These are phyloP conservation scores for Candida endomychidarum DNA, from an alignment of 805 yeast genomes.

Conservation along the genomic window DNA sequence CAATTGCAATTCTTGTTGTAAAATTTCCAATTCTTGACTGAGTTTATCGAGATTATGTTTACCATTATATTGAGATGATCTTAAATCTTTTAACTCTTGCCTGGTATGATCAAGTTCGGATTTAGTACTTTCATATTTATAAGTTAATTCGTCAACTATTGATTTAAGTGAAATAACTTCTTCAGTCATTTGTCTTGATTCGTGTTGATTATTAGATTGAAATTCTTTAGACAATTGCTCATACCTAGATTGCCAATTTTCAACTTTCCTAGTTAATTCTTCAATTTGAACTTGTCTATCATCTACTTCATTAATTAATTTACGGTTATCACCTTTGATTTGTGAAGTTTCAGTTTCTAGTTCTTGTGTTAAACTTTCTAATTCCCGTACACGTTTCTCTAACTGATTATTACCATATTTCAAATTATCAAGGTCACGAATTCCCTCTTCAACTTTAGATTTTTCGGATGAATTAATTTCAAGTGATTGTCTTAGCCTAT, in stretches of 20 bases:
- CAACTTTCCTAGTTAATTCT: conserved; percentile 15
- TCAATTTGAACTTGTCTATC: conserved; percentile 17
- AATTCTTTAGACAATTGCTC: conserved; percentile 10
- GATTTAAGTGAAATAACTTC: conserved; percentile 16
- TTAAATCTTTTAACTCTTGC: conserved; percentile 16
- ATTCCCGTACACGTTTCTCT: neutral
- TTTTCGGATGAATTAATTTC: neutral
- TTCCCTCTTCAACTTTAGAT: neutral
- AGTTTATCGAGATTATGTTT: conserved; percentile 15
- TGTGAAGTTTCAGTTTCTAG: neutral
- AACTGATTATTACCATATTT: neutral
- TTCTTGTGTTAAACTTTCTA: neutral
- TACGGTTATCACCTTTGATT: conserved; percentile 7
- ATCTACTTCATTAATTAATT: conserved; percentile 6
- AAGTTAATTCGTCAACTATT: conserved; percentile 16
- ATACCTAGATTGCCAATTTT: conserved; percentile 15
- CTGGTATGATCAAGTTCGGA: conserved; percentile 16
- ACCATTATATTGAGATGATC: conserved; percentile 11
- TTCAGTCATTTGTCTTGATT: conserved; percentile 3
- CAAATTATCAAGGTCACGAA: neutral
- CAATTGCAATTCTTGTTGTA: conserved; percentile 20
- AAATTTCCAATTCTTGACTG: conserved; percentile 17
- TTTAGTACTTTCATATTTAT: conserved; percentile 12
- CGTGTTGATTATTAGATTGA: conserved; percentile 1
- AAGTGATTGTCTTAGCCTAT: neutral